Conservation (phyloP, 2,329 filamentous ascomycete genomes). For the Colletotrichum tamarilloi region DNA sequence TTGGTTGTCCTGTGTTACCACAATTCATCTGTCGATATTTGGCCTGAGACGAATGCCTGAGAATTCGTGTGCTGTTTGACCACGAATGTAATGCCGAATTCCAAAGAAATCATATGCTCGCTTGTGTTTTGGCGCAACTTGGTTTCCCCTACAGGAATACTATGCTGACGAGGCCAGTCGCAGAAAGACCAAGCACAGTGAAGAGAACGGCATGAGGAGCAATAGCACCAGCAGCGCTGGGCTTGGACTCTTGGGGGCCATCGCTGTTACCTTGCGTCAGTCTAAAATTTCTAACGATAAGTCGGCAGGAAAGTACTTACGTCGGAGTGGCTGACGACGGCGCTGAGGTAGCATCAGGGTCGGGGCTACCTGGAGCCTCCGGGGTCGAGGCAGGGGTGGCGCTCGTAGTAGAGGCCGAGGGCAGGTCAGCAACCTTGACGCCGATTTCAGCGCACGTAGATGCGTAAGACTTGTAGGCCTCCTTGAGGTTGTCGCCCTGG, state of each 20-base stretch:
- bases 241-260: conserved; percentile 14
- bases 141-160: conserved; percentile 17
- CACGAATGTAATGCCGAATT: neutral
- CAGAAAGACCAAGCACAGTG: conserved; percentile 18
- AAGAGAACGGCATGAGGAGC: conserved; percentile 28
- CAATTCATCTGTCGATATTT: neutral
- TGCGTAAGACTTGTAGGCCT: conserved; percentile 30
- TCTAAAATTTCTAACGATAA: neutral
- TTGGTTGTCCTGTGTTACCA: conserved; percentile 5
- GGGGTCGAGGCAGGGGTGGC: neutral
- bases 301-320: conserved; percentile 1
- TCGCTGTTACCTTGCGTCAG: conserved; percentile 3
- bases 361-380: neutral
- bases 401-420: neutral
- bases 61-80: conserved; percentile 12
- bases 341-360: neutral
- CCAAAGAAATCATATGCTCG: neutral
- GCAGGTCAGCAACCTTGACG: conserved; percentile 15
- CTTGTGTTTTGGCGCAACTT: neutral
- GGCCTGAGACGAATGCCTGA: neutral
- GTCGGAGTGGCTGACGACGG: conserved; percentile 3
- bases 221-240: conserved; percentile 30
- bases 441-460: conserved; percentile 23
- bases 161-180: conserved; percentile 18
- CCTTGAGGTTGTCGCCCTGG: neutral